Percentiles rank a stretch among this genome's conserved stretches.
phyloP scores from a whole-genome alignment of 1,284 basidiomycete species.

The Coriolopsis trogii region DNA sequence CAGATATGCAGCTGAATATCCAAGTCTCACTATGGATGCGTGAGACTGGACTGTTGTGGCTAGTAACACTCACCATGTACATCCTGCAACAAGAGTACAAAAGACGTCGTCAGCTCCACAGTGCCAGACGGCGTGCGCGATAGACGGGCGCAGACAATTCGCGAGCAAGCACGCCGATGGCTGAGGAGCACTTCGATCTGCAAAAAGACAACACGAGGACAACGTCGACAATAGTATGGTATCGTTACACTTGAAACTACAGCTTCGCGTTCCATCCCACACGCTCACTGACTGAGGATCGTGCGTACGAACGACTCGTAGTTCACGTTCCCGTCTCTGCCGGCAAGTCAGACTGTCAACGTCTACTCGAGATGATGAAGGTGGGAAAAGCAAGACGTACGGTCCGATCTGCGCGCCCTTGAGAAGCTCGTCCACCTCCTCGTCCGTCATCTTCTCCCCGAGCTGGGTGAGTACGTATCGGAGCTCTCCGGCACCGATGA shows the following conservation, averaged over 20 bases:
- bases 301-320: slow-evolving; percentile 96
- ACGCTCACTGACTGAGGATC: slow-evolving; percentile 76
- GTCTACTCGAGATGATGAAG: not conserved
- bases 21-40: too few relatives aligned
- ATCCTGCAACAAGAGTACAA: too few relatives aligned
- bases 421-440: slow-evolving; percentile 97
- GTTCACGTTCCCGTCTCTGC: slow-evolving; percentile 95
- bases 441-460: slow-evolving; percentile 97
- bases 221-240: slow-evolving; percentile 13
- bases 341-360: not conserved
- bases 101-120: too few relatives aligned
- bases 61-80: too few relatives aligned
- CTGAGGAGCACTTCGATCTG: slow-evolving; percentile 8
- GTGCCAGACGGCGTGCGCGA: too few relatives aligned
- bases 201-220: slow-evolving; percentile 17
- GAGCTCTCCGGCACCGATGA: slow-evolving; percentile 91
- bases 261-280: slow-evolving; percentile 4
- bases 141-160: too few relatives aligned
- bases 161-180: not conserved
- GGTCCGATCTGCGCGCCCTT: slow-evolving; percentile 90
- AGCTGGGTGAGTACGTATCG: slow-evolving; percentile 95
- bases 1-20: too few relatives aligned
- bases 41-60: too few relatives aligned
- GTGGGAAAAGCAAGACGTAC: slow-evolving; percentile 52
- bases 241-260: slow-evolving; percentile 18